Evolutionary conservation across 2,329 filamentous ascomycete species (phyloP).

Genomic region (Diplocarpon mali): DNA sequence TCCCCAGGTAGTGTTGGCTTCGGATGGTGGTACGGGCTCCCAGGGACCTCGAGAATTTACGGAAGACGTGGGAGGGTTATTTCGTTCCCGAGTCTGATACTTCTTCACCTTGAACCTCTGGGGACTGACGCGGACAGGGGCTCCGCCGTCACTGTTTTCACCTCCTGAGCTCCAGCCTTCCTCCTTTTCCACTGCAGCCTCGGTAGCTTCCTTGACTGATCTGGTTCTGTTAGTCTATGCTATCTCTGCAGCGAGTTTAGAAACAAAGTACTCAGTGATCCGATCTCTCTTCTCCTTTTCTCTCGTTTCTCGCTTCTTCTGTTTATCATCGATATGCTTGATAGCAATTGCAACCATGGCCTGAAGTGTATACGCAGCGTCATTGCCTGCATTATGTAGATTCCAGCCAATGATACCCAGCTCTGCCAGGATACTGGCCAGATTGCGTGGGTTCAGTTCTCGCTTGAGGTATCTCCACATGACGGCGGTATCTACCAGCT

Average conservation of each 20-base stretch:
- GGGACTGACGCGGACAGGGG: constrained; percentile 5
- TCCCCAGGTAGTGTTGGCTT: neutral
- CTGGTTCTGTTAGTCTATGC: constrained; percentile 5
- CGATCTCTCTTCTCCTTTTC: constrained; percentile 13
- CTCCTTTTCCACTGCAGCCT: constrained; percentile 6
- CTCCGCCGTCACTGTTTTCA: constrained; percentile 20
- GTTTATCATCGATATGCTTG: constrained; percentile 18
- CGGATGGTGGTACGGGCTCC: neutral
- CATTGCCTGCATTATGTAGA: constrained; percentile 83
- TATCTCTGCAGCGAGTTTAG: neutral
- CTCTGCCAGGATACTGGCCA: constrained; percentile 50
- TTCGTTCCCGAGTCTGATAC: neutral
- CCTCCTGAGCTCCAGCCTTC: constrained; percentile 22
- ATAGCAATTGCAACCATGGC: constrained; percentile 56
- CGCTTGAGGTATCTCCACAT: constrained; percentile 56
- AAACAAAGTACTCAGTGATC: constrained; percentile 12
- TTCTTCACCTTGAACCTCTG: constrained; percentile 1
- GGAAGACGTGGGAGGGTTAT: neutral
- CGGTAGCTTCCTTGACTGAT: constrained; percentile 9
- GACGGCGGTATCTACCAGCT: constrained; percentile 60
- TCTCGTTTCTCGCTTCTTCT: constrained; percentile 6
- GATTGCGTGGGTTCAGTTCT: constrained; percentile 40
- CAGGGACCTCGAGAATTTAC: neutral
- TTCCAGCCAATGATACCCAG: constrained; percentile 52
- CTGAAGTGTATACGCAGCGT: constrained; percentile 69